A percentile compares a stretch with the other conserved stretches of the same genome.
Conservation (phyloP, 75 land plant genomes). For the Adiantum capillusveneris region DNA sequence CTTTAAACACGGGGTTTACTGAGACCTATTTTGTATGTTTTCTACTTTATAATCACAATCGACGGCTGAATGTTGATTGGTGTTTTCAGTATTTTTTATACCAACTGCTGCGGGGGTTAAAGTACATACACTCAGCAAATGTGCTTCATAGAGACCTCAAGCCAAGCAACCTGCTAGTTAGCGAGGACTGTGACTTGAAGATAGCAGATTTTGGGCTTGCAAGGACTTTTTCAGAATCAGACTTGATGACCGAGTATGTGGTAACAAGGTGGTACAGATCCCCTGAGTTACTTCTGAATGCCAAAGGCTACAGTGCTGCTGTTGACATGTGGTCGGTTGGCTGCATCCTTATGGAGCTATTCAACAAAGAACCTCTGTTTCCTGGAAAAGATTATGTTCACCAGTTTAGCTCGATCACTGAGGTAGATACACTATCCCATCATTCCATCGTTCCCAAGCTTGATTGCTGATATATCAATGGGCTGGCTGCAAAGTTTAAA, state of each 20-base stretch:
- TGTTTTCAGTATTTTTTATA: slow-evolving; percentile 64
- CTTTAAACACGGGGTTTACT: background rate
- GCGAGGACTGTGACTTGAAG: slow-evolving; percentile 90
- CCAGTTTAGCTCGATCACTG: slow-evolving; percentile 72
- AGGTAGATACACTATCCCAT: too few species aligned
- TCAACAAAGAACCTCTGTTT: slow-evolving; percentile 71
- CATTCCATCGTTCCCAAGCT: too few species aligned
- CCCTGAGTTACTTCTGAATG: slow-evolving; percentile 82
- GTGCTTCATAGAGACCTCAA: slow-evolving; percentile 35
- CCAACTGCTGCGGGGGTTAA: slow-evolving; percentile 38
- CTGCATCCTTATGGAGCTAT: slow-evolving; percentile 90
- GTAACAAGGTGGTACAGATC: slow-evolving; percentile 97
- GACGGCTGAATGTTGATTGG: background rate
- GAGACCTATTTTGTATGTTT: background rate
- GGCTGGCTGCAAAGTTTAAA: too few species aligned
- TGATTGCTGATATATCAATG: too few species aligned
- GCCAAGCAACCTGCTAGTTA: slow-evolving; percentile 51
- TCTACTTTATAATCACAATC: background rate
- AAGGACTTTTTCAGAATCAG: slow-evolving; percentile 69
- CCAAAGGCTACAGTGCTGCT: slow-evolving; percentile 85
- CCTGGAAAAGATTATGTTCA: slow-evolving; percentile 87
- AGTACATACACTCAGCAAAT: slow-evolving; percentile 40
- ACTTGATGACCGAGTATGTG: too few species aligned
- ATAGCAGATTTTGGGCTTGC: slow-evolving; percentile 97
- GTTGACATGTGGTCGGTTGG: slow-evolving; percentile 98